These are phyloP conservation scores for Paramecium octaurelia DNA, from an alignment of 73 alveolate species.

Conservation along the genomic window DNA sequence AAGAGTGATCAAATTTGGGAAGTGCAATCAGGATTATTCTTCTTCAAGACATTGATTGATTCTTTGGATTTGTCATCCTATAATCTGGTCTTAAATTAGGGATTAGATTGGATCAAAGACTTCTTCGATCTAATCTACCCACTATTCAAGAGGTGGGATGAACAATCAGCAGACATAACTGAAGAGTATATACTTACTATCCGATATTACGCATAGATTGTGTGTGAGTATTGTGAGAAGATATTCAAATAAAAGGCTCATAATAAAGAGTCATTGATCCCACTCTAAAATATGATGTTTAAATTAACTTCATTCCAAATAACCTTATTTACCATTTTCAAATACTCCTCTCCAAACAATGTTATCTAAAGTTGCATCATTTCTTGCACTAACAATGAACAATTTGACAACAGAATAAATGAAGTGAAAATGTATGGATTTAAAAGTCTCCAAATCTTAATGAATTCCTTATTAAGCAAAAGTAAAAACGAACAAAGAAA, in stretches of 20 bases:
- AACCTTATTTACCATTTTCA: not conserved
- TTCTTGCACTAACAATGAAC: not conserved
- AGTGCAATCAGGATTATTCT: not conserved
- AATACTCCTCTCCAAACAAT: not conserved
- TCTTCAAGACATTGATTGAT: not conserved
- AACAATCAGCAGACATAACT: not conserved
- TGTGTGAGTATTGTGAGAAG: not conserved
- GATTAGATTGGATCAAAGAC: not conserved
- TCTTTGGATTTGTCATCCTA: not conserved
- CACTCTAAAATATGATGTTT: not conserved
- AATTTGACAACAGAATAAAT: conserved; percentile 18
- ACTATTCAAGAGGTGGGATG: not conserved
- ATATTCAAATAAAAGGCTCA: not conserved
- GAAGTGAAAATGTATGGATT: conserved; percentile 31
- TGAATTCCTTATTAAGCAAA: not conserved
- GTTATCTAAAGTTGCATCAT: conserved; percentile 23
- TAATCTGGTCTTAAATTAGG: not conserved
- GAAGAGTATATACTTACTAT: not conserved
- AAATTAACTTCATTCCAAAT: not conserved
- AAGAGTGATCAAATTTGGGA: not conserved
- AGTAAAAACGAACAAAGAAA: conserved; percentile 43
- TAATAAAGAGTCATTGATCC: not conserved
- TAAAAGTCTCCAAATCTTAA: not conserved
- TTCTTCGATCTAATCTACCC: not conserved
- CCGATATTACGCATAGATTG: not conserved